Evolutionary conservation across 1,284 basidiomycete genomes (phyloP).

Genomic region (Gomphus bonarii): DNA sequence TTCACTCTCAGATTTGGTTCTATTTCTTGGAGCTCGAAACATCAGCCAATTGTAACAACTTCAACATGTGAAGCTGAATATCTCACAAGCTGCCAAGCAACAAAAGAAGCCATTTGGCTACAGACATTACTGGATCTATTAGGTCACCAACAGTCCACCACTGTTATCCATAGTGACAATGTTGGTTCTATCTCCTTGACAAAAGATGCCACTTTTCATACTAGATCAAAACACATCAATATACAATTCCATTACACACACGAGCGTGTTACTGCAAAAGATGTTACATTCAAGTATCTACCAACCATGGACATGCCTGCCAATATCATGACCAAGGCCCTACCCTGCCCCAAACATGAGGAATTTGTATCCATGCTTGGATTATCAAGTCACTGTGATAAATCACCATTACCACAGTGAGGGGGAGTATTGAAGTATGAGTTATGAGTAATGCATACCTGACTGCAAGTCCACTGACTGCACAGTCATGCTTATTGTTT

Average conservation of each 20-base stretch:
- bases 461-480: too few species aligned
- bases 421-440: too few species aligned
- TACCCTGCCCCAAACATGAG: too few species aligned
- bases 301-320: background rate
- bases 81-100: conserved; percentile 22
- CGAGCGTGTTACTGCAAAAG: background rate
- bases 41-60: conserved; percentile 19
- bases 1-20: conserved; percentile 23
- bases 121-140: conserved; percentile 19
- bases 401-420: too few species aligned
- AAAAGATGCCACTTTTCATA: conserved; percentile 22
- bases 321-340: background rate
- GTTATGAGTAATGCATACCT: too few species aligned
- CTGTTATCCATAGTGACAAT: conserved; percentile 25
- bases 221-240: conserved; percentile 30
- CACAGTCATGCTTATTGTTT: too few species aligned
- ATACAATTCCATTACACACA: conserved; percentile 28
- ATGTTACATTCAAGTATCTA: background rate
- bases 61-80: conserved; percentile 18
- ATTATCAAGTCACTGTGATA: too few species aligned
- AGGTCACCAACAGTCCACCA: conserved; percentile 11
- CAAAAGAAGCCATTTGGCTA: conserved; percentile 26
- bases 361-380: too few species aligned
- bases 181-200: conserved; percentile 24
- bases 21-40: conserved; percentile 27